Evolutionary conservation across 192 early-diverging fungal species (phyloP).

Genomic region (Backusella morwellensis): DNA sequence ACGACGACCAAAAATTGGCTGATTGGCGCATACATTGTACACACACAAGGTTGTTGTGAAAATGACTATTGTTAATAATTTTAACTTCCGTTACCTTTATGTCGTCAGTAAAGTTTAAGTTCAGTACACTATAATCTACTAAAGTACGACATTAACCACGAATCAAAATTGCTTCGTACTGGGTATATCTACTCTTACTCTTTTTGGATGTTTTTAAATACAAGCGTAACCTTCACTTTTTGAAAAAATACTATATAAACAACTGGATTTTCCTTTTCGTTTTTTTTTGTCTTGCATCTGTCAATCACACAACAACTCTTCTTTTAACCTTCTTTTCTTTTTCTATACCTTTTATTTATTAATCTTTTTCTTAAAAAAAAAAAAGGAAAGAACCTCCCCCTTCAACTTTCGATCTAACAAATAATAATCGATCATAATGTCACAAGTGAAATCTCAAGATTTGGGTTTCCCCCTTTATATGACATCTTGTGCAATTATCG

Average conservation of each 20-base stretch:
- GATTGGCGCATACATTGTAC: background rate
- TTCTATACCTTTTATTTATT: background rate
- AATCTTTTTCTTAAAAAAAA: conserved; percentile 8
- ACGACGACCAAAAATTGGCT: background rate
- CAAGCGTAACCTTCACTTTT: conserved; percentile 1
- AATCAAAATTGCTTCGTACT: background rate
- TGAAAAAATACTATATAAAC: background rate
- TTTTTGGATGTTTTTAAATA: conserved; percentile 1
- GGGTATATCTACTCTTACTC: conserved; percentile 14
- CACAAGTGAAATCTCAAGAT: conserved; percentile 19
- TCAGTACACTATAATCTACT: background rate
- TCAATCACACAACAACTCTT: conserved; percentile 1
- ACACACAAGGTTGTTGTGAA: background rate
- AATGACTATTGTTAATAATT: background rate
- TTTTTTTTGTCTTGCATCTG: background rate
- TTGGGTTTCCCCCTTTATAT: conserved; percentile 27
- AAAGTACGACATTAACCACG: background rate
- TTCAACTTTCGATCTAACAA: conserved; percentile 1
- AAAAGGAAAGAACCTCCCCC: background rate
- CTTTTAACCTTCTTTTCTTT: conserved; percentile 12
- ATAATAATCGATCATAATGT: conserved; percentile 5
- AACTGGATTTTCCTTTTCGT: background rate
- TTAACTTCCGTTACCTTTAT: background rate
- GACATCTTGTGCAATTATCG: conserved; percentile 24
- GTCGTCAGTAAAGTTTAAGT: conserved; percentile 1